Evolutionary conservation across 768 basidiomycete species (phyloP).

Genomic region (Kwoniella sp.): DNA sequence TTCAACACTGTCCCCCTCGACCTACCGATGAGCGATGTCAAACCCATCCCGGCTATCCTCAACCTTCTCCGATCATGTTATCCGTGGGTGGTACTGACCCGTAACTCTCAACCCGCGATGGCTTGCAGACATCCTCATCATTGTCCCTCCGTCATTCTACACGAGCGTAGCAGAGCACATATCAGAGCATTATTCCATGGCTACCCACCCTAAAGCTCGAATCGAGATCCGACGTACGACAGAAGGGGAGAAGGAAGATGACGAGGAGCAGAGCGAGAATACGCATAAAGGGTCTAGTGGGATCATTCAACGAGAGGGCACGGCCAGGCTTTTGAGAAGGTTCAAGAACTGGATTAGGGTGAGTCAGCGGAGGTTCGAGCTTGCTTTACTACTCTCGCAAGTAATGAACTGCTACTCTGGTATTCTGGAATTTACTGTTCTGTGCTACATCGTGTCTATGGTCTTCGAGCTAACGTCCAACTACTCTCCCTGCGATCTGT

Average conservation of each 20-base stretch:
- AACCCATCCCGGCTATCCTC: too few species aligned
- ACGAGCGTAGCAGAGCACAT: constrained; percentile 79
- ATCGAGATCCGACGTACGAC: constrained; percentile 75
- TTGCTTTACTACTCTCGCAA: not conserved
- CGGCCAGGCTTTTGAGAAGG: constrained; percentile 64
- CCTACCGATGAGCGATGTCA: too few species aligned
- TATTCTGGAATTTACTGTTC: too few species aligned
- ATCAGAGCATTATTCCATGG: constrained; percentile 70
- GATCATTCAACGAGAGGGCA: constrained; percentile 31
- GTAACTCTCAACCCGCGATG: too few species aligned
- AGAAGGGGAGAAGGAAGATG: constrained; percentile 45
- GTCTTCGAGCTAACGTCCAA: too few species aligned
- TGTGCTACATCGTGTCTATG: too few species aligned
- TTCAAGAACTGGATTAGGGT: constrained; percentile 72
- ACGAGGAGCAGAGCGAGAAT: constrained; percentile 25
- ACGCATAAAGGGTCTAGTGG: constrained; percentile 7
- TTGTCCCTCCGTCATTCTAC: constrained; percentile 66
- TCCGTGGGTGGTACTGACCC: too few species aligned
- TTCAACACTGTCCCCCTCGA: not conserved
- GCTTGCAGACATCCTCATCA: constrained; percentile 73
- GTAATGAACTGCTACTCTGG: too few species aligned
- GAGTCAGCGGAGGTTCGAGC: constrained; percentile 8
- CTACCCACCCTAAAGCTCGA: constrained; percentile 64
- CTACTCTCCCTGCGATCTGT: too few species aligned
- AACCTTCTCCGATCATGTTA: too few species aligned